Base-by-base conservation (phyloP, 352 stramenopile species). In the Globisporangium paroecandrum region DNA sequence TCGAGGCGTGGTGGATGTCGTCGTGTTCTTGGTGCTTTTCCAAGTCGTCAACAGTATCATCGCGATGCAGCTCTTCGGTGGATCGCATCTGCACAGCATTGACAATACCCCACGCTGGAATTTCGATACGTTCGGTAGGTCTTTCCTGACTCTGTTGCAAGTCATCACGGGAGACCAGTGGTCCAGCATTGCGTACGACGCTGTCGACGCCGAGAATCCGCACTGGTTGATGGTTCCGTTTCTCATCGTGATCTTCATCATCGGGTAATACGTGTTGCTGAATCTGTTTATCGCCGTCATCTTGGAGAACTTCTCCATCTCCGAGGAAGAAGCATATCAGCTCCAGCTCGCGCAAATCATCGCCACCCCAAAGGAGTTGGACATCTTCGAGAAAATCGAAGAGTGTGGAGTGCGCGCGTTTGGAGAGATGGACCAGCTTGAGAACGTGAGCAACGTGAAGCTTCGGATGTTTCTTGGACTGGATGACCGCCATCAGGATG, bases 281-380 rank as follows among this genome's bases (percentile, higher is more conserved):
- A 94, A 94, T 56, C 72, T 94, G 8, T 94, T 94, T 62, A 92
- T 94, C 54, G 85, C 85, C 53, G 85, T 92, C 55, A 94, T 92
- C 64, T 77, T 94, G 46, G 85, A 94, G 22, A 94, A 94, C 57
- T 94, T 94, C 64, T 79, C 82, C 13, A 89, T 93, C 47, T 85
- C 83, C 0, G 85, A 93, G 61, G 85, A 93, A 59, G 85, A 93
- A 65, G 85, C 85, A 2, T 93, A 93, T 27, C 85, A 93, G 41
- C 69, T 92, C n/a, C 85, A 93, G 68, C 78, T 93, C 25, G 83
- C 85, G 22, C 85, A 90, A 90, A 90, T 93, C 65, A 90, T 93
- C 49, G 85, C 85, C 22, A 90, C 90, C 58, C 85, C 85, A 2
- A 93, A 93, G 47, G 85, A 93, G 25, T 74, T 93, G 4, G 82